These are phyloP conservation scores for Asterionellopsis glacialis DNA, from an alignment of 108 stramenopile species.

Conservation along the genomic window DNA sequence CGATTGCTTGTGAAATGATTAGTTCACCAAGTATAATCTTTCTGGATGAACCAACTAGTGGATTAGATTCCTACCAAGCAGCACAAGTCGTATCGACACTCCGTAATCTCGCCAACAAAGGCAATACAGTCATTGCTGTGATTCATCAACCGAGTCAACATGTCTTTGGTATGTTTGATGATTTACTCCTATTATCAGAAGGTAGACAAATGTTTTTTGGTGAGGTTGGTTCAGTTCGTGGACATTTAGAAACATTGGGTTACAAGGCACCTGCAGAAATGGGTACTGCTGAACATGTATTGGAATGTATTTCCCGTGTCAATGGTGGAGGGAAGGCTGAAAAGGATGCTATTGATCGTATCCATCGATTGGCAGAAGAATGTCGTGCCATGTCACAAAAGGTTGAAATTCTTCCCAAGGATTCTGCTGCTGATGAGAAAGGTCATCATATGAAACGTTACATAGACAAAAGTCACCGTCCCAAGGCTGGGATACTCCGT, in stretches of 20 bases:
- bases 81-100: constrained; percentile 54
- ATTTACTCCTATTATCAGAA: constrained; percentile 78
- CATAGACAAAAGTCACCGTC: constrained; percentile 12
- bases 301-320: constrained; percentile 74
- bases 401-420: not conserved
- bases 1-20: constrained; percentile 87
- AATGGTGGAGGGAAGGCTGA: constrained; percentile 10
- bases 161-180: constrained; percentile 79
- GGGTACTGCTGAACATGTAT: constrained; percentile 74
- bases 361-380: constrained; percentile 22
- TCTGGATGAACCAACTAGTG: constrained; percentile 75
- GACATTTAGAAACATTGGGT: constrained; percentile 51
- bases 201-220: constrained; percentile 85
- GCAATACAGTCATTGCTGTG: constrained; percentile 78
- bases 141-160: constrained; percentile 89
- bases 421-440: not conserved
- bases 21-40: constrained; percentile 68
- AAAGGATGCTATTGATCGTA: constrained; percentile 36
- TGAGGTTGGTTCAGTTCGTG: constrained; percentile 47
- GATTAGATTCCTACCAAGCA: constrained; percentile 11
- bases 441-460: constrained; percentile 3
- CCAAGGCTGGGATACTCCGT: constrained; percentile 52
- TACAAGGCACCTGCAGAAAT: constrained; percentile 48
- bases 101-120: constrained; percentile 65
- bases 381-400: not conserved